Conservation (phyloP, 305 asterid species). For the Andrographis paniculata region DNA sequence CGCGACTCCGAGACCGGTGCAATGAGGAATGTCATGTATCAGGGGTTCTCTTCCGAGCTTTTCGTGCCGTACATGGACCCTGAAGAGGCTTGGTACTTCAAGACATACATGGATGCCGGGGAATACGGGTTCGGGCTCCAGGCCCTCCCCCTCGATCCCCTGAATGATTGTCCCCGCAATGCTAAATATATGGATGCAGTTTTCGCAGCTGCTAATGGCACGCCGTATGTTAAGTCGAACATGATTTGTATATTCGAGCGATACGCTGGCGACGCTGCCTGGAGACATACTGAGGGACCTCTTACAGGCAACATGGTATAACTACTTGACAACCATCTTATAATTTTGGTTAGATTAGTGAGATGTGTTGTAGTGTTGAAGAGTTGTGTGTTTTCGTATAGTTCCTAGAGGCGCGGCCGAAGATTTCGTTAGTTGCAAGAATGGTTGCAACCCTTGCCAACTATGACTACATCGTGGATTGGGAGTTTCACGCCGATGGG, state of each 20-base stretch:
- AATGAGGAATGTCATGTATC: constrained; percentile 58
- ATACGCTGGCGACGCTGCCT: constrained; percentile 53
- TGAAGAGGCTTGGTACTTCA: constrained; percentile 68
- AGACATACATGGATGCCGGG: constrained; percentile 70
- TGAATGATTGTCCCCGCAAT: constrained; percentile 67
- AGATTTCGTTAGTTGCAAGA: constrained; percentile 46
- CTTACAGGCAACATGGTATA: constrained; percentile 29
- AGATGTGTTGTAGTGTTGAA: neutral
- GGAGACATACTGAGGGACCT: constrained; percentile 67
- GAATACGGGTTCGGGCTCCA: constrained; percentile 63
- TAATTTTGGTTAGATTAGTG: neutral
- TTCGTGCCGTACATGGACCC: constrained; percentile 81
- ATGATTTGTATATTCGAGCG: constrained; percentile 66
- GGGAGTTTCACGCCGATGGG: constrained; percentile 81
- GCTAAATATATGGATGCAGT: constrained; percentile 56
- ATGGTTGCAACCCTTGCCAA: constrained; percentile 61
- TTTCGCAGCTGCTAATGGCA: constrained; percentile 56
- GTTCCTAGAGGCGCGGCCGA: constrained; percentile 70
- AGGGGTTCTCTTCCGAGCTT: constrained; percentile 63
- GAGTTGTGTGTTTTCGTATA: constrained; percentile 6
- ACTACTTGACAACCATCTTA: neutral
- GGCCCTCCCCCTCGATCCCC: constrained; percentile 55
- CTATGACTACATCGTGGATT: constrained; percentile 61
- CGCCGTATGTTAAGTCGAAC: constrained; percentile 43
- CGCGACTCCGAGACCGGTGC: constrained; percentile 51